Conservation (phyloP, 2,329 filamentous ascomycete species). For the Ophiostoma ips region DNA sequence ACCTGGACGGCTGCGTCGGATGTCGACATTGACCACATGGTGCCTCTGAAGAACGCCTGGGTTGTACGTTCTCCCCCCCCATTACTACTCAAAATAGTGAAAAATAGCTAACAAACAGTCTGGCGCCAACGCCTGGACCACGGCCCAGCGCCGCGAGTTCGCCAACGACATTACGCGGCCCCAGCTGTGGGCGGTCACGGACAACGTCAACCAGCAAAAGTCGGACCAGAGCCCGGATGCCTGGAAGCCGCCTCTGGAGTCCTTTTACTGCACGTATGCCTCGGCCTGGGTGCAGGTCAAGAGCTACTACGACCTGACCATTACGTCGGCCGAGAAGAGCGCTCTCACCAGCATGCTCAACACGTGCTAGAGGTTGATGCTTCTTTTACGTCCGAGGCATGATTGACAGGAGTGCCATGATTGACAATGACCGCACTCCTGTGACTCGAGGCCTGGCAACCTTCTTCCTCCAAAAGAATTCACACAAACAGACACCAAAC, state of each 20-base stretch:
- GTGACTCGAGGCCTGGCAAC: too few species aligned
- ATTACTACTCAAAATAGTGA: too few species aligned
- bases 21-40: slow-evolving; percentile 72
- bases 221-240: slow-evolving; percentile 56
- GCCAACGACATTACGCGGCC: slow-evolving; percentile 67
- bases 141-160: slow-evolving; percentile 48
- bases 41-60: slow-evolving; percentile 72
- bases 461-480: too few species aligned
- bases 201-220: slow-evolving; percentile 60
- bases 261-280: slow-evolving; percentile 68
- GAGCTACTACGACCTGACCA: slow-evolving; percentile 51
- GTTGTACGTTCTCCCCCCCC: slow-evolving; percentile 31
- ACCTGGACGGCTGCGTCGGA: slow-evolving; percentile 55
- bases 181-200: slow-evolving; percentile 67
- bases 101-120: too few species aligned
- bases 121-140: slow-evolving; percentile 60
- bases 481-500: too few species aligned
- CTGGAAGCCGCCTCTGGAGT: slow-evolving; percentile 59
- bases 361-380: slow-evolving; percentile 35
- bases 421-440: too few species aligned
- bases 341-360: slow-evolving; percentile 51
- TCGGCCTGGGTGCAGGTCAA: slow-evolving; percentile 69
- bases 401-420: too few species aligned
- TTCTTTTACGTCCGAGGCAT: too few species aligned
- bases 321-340: slow-evolving; percentile 59